Conservation (phyloP, 2,329 filamentous ascomycete species). For the Penicillium sp. region DNA sequence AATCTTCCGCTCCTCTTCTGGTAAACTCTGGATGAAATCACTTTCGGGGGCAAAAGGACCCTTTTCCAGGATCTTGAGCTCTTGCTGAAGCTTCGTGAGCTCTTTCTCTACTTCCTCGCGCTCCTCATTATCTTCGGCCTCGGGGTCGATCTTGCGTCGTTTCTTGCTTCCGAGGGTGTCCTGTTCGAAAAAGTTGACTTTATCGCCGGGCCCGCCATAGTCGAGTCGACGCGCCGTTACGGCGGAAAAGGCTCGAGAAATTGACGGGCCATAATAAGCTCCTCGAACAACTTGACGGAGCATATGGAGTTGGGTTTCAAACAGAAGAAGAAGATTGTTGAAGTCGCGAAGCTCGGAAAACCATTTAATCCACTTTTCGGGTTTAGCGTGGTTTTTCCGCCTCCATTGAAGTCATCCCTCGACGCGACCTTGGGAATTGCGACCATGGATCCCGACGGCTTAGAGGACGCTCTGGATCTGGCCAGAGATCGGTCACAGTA, state of each 20-base stretch:
- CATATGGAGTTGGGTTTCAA: conserved; percentile 34
- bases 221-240: conserved; percentile 28
- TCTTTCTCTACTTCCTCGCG: conserved; percentile 35
- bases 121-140: conserved; percentile 38
- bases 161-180: conserved; percentile 33
- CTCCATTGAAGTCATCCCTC: conserved; percentile 20
- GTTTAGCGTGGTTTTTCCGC: conserved; percentile 29
- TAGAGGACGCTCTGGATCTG: conserved; percentile 21
- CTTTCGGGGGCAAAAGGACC: conserved; percentile 43
- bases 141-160: conserved; percentile 35
- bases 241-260: conserved; percentile 28
- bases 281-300: conserved; percentile 42
- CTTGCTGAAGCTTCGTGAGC: conserved; percentile 38
- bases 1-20: conserved; percentile 39
- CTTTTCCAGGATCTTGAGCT: conserved; percentile 38
- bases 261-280: conserved; percentile 39
- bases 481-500: conserved; percentile 28
- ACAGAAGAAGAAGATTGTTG: conserved; percentile 26
- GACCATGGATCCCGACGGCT: conserved; percentile 18
- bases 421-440: conserved; percentile 12
- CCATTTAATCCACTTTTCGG: conserved; percentile 26
- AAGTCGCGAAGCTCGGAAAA: conserved; percentile 21
- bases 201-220: conserved; percentile 38
- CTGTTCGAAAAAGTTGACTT: conserved; percentile 44
- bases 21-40: conserved; percentile 40